phyloP scores from a whole-genome alignment of 176 grass and related monocot species.

The sorghum (Sorghum bicolor) region Sorghum_bicolor_NCBIv3 NC_012870.2:68825501-68826000 shows the following conservation, averaged over 20 bases:
- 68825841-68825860: slow-evolving; percentile 3
- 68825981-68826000: slow-evolving; percentile 64
- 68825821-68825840: slow-evolving; percentile 8
- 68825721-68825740: too few species aligned
- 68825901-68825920: slow-evolving; percentile 71
- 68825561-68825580: neutral
- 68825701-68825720: neutral
- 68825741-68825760: neutral
- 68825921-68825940: slow-evolving; percentile 48
- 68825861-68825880: neutral
- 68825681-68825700: neutral
- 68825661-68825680: neutral
- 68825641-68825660: neutral
- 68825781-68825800: slow-evolving; percentile 27
- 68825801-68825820: slow-evolving; percentile 5
- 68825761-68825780: slow-evolving; percentile 40
- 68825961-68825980: slow-evolving; percentile 82
- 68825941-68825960: slow-evolving; percentile 72
- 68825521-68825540: neutral
- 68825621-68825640: neutral
- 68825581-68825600: neutral
- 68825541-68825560: neutral
- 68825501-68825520: too few species aligned
- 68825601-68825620: neutral
- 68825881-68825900: slow-evolving; percentile 32